These are phyloP conservation scores for Dentipellis sp. DNA, from an alignment of 768 basidiomycete genomes.

Conservation along the genomic window DNA sequence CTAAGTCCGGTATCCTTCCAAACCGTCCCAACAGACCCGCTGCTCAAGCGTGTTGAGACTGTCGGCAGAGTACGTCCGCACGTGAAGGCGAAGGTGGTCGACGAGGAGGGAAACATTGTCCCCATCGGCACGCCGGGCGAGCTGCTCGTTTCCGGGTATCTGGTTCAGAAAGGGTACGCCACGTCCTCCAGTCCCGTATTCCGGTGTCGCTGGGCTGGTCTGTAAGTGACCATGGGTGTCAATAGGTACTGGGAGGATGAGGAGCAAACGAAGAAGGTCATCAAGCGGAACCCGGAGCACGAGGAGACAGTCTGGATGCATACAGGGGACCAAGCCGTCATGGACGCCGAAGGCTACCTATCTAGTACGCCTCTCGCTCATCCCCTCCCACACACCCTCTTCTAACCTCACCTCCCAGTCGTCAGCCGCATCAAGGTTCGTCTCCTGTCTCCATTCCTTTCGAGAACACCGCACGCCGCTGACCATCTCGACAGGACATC, in stretches of 20 bases:
- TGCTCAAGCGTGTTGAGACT: slow-evolving; percentile 72
- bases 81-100: slow-evolving; percentile 65
- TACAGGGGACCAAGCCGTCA: slow-evolving; percentile 72
- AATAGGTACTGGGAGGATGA: slow-evolving; percentile 72
- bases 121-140: slow-evolving; percentile 73
- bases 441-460: neutral
- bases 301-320: slow-evolving; percentile 68
- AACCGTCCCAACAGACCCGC: slow-evolving; percentile 56
- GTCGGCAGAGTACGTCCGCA: slow-evolving; percentile 74
- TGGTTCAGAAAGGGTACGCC: slow-evolving; percentile 81
- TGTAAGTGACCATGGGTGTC: neutral
- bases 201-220: too few species aligned
- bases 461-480: neutral
- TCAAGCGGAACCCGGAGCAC: slow-evolving; percentile 40
- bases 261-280: slow-evolving; percentile 52
- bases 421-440: slow-evolving; percentile 72
- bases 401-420: slow-evolving; percentile 32
- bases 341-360: slow-evolving; percentile 78
- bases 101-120: slow-evolving; percentile 47
- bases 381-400: neutral
- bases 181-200: slow-evolving; percentile 18
- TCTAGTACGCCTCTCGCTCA: slow-evolving; percentile 35
- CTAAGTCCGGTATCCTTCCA: slow-evolving; percentile 77
- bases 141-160: slow-evolving; percentile 64
- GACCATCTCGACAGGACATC: slow-evolving; percentile 43